Evolutionary conservation across 306 rosid genomes (phyloP).

Genomic region (Mucuna pruriens): DNA sequence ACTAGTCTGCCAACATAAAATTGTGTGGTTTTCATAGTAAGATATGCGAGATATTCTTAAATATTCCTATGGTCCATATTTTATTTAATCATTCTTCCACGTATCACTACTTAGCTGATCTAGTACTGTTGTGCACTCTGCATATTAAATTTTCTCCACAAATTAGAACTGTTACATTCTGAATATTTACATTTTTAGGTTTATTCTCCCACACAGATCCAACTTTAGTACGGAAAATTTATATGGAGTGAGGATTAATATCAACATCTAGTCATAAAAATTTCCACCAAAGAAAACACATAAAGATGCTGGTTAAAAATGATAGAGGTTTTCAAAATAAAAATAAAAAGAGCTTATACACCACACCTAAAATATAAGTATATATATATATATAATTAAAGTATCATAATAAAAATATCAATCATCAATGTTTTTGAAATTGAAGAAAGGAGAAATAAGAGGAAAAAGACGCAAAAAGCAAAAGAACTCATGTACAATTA

Average conservation of each 20-base stretch:
- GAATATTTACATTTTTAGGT: background rate
- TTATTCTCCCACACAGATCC: background rate
- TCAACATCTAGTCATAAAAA: background rate
- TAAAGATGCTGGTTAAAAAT: background rate
- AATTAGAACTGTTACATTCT: background rate
- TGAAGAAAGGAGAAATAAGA: background rate
- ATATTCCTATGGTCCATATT: background rate
- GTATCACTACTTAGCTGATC: background rate
- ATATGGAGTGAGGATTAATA: background rate
- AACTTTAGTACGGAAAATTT: background rate
- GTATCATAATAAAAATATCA: background rate
- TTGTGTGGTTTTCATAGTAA: background rate
- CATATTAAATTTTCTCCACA: background rate
- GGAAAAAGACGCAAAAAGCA: background rate
- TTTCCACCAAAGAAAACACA: background rate
- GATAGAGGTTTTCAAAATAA: background rate
- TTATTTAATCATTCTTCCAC: background rate
- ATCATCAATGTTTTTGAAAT: background rate
- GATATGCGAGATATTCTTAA: background rate
- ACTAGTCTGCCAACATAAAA: background rate
- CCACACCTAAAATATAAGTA: background rate
- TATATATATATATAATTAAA: no score
- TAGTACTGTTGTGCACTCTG: background rate
- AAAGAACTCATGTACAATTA: background rate
- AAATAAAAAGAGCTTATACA: background rate